These are phyloP conservation scores for Colletotrichum orbiculare DNA, from an alignment of 2,329 filamentous ascomycete genomes.

Conservation along the genomic window DNA sequence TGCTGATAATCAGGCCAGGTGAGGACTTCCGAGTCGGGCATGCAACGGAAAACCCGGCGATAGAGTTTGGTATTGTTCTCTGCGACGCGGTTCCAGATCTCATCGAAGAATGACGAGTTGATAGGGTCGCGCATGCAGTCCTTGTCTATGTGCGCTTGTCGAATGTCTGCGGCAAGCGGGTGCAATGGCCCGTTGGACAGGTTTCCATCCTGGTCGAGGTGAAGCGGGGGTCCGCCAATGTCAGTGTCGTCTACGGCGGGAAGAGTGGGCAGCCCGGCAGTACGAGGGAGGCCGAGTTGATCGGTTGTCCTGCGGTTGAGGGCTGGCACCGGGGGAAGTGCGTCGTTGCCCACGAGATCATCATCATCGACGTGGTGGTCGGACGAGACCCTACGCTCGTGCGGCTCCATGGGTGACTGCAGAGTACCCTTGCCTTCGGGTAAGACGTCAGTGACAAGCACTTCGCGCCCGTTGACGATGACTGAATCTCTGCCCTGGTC, in stretches of 20 bases:
- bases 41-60: conserved; percentile 92
- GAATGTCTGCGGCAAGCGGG: conserved; percentile 74
- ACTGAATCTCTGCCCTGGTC: conserved; percentile 77
- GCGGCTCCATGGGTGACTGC: conserved; percentile 59
- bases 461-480: conserved; percentile 75
- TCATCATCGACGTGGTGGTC: conserved; percentile 38
- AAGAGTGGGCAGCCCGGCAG: conserved; percentile 77
- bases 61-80: conserved; percentile 97
- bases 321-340: conserved; percentile 68
- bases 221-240: conserved; percentile 78
- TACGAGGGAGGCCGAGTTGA: conserved; percentile 74
- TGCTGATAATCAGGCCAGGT: conserved; percentile 95
- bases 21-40: conserved; percentile 94
- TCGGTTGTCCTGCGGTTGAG: conserved; percentile 70
- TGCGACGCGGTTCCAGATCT: conserved; percentile 88
- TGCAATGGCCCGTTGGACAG: conserved; percentile 58
- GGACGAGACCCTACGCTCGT: conserved; percentile 44
- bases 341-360: conserved; percentile 52
- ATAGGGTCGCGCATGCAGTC: conserved; percentile 96
- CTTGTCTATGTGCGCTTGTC: conserved; percentile 78
- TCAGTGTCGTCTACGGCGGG: conserved; percentile 82
- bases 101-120: conserved; percentile 82
- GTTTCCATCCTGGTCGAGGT: conserved; percentile 64
- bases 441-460: conserved; percentile 73
- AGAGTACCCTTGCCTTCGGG: conserved; percentile 73